Base-by-base conservation (phyloP, 2,329 filamentous ascomycete species). In the Colletotrichum salicis region DNA sequence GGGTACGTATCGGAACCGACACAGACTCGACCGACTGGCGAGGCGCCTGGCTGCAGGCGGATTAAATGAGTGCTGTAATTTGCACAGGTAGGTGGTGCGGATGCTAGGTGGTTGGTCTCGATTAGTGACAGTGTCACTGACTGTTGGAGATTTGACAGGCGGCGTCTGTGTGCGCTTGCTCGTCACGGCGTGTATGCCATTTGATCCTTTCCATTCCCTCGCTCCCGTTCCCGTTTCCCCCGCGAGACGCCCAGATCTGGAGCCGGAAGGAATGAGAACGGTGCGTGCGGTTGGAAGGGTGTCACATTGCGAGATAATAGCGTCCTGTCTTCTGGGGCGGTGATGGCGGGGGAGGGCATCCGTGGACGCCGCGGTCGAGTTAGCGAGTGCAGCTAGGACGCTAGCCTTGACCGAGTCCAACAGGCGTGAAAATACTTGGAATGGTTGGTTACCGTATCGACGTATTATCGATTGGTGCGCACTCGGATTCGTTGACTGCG, bases 331-430 rank as follows among this genome's bases (percentile, higher is more conserved):
- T 35, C 33, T 45, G 33, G 27, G 22, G 55, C 29, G 64, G 29
- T 35, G 55, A 37, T 22, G 55, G 55, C 55, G 64, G 63, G 27
- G 64, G 24, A 48, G 15, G 15, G 55, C 29, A 37, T 27, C 41
- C 22, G 52, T 22, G 66, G 29, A 35, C 54, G 35, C 66, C 31
- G 27, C 37, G 19, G 37, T 69, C 51, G 24, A 29, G n/a, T 35
- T 48, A 48, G 41, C 8, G 19, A 41, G 45, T 66, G 67, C 35
- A 54, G 37, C 15, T 37, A 31, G 4, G 56, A n/a, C 62, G 51
- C 63, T 67, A 67, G 33, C 52, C 57, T 62, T 7, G 51, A 37
- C 27, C 51, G 33, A 60, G 64, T 27, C 24, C 51, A 45, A 24
- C 37, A 54, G 41, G 41, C 41, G 22, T 45, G 24, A 8, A 62